Evolutionary conservation across 345 rosid genomes (phyloP), one percentile per base, ranked within the genome.

Genomic region (Cardamine resedifolia): DNA sequence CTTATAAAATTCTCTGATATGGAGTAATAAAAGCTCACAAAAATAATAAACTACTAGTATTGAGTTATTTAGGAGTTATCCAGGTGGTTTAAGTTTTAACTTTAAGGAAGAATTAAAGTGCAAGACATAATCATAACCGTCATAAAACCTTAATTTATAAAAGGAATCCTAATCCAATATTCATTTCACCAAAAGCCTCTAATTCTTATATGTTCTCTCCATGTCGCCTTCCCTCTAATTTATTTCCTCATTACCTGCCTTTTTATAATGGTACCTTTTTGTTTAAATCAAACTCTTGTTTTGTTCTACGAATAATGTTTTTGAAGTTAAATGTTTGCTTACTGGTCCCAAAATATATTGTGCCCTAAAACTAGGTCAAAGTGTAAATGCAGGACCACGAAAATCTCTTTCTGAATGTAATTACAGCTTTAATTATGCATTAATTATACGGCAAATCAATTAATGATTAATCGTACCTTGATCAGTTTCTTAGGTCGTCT

Each of bases 101-200:
- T 69, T 79, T 61, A 58, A 80, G 68, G 73, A 64, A 73, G 64
- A 38, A 50, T 47, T 77, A 70, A 87, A 83, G 83, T 79, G 82
- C 86, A 77, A 72, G 80, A 88, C 88, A 85, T 71, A 79, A 84
- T 84, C 68, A 84, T 83, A 50, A 21, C 47, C 72, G 61, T 79
- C 86, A 76, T 73, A 68, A 75, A 76, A 77, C 81, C 82, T 83
- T 80, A 80, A 34, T 62, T 51, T 75, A 47, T 61, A 70, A 68
- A 45, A 66, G 34, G 9, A 38, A 72, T 74, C 81, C 75, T 66
- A 78, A 51, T 68, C 71, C 62, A 70, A 36, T 51, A 59, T 43
- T 74, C 71, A 31, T 70, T 36, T 50, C 71, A 60, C 61, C 63
- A 58, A 78, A 74, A 61, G 49, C 45, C 60, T 23, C 56, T 51